These are phyloP conservation scores for Ceratocystis huliohia DNA, from an alignment of 2,329 filamentous ascomycete species.

Conservation along the genomic window DNA sequence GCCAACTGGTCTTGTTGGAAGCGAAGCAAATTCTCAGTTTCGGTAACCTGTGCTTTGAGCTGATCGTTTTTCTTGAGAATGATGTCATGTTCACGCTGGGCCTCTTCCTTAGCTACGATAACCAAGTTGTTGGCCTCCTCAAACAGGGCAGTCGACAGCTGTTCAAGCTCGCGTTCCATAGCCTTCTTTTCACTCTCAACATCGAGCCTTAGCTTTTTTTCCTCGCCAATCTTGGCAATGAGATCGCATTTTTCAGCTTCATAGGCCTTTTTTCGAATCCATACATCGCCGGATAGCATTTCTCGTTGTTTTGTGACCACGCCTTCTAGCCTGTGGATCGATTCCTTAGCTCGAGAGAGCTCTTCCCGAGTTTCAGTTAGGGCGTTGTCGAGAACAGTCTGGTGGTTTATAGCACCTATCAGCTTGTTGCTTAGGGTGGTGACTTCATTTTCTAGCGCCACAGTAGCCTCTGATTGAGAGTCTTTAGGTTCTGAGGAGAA, in stretches of 20 bases:
- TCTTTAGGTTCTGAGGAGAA: slow-evolving; percentile 25
- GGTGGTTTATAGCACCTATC: slow-evolving; percentile 93
- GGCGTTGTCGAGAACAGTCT: slow-evolving; percentile 81
- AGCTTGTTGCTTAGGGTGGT: slow-evolving; percentile 87
- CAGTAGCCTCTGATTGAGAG: not conserved
- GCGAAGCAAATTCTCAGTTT: slow-evolving; percentile 72
- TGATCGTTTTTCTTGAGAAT: slow-evolving; percentile 78
- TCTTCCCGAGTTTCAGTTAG: slow-evolving; percentile 73
- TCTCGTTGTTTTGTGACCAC: slow-evolving; percentile 55
- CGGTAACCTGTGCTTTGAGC: slow-evolving; percentile 68
- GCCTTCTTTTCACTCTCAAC: slow-evolving; percentile 70
- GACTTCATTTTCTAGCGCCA: slow-evolving; percentile 54
- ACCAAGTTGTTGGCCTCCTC: slow-evolving; percentile 99
- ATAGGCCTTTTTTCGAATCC: slow-evolving; percentile 62
- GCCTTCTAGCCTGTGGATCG: slow-evolving; percentile 54
- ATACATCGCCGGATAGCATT: slow-evolving; percentile 58
- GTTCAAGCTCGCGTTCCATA: slow-evolving; percentile 87
- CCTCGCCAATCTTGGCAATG: slow-evolving; percentile 47
- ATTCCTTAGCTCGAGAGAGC: slow-evolving; percentile 57
- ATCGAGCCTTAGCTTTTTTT: slow-evolving; percentile 50
- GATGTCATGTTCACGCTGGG: slow-evolving; percentile 68
- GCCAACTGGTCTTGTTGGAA: slow-evolving; percentile 88
- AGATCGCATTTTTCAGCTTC: slow-evolving; percentile 57
- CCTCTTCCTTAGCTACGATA: slow-evolving; percentile 68
- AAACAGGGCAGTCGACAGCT: slow-evolving; percentile 81